Evolutionary conservation across 768 basidiomycete species (phyloP), one percentile per base, ranked within the genome.

Genomic region (Macrocybe gigantea): DNA sequence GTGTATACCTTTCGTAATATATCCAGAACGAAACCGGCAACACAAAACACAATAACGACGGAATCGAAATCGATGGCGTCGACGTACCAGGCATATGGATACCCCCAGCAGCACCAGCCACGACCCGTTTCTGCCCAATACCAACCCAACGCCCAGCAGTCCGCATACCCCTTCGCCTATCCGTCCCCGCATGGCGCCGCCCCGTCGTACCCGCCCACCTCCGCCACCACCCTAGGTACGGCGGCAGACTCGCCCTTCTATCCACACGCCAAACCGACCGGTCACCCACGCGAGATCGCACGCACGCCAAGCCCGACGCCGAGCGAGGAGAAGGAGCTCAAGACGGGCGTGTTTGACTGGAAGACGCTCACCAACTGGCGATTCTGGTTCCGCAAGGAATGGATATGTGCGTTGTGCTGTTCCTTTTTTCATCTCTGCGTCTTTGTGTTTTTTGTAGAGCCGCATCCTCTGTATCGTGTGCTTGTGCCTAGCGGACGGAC

Each of bases 231-330:
- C 14, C 22, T 31, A 7, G 32, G 14, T 41, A 22, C 14, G 11
- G 9, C 40, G 10, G 32, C 32, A 31, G 40, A 41, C 32, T 41
- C 40, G 22, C 22, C 22, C 40, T 29, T 29, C 14, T 31, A 41
- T 22, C 40, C 22, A 41, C 40, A 41, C n/a, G 38, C 47, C n/a
- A 60, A 59, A 48, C 15, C 49, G 32, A 33, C 45, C 34, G 61
- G 61, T 33, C 52, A 53, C 14, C 33, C 47, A 14, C 48, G 58
- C 15, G 40, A 49, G 14, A 45, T 58, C 12, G 49, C 52, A 7
- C 69, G 79, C 33, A 83, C 82, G 5, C 82, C 82, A 10, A 82
- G 80, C 53, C 82, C 82, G 0, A 81, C 82, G 1, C 82, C 82
- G 5, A 82, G 79, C 56, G 82, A 84, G 62, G 57, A 57, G 34